These are phyloP conservation scores for Vachellia collinsii DNA, from an alignment of 306 rosid genomes.

Conservation along the genomic window DNA sequence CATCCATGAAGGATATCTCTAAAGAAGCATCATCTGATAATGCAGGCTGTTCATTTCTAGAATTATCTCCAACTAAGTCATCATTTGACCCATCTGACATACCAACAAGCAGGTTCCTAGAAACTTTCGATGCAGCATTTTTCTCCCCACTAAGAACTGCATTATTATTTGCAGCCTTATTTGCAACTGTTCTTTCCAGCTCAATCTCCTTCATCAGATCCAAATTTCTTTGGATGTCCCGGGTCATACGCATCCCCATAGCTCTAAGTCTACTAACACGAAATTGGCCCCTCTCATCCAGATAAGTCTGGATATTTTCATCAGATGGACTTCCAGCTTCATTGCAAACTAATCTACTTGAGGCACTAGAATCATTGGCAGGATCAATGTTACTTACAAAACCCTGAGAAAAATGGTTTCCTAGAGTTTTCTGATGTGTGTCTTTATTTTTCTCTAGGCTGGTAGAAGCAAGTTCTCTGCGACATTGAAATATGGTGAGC, in stretches of 20 bases:
- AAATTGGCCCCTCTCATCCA: slow-evolving; percentile 81
- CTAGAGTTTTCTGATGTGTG: slow-evolving; percentile 43
- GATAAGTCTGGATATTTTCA: slow-evolving; percentile 75
- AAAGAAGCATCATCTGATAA: slow-evolving; percentile 52
- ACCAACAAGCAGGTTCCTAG: slow-evolving; percentile 43
- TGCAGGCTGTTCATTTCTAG: slow-evolving; percentile 41
- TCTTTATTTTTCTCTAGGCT: slow-evolving; percentile 54
- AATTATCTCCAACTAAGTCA: slow-evolving; percentile 46
- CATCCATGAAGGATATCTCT: slow-evolving; percentile 69
- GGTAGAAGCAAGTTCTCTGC: slow-evolving; percentile 71
- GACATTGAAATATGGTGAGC: slow-evolving; percentile 36
- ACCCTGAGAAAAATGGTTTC: slow-evolving; percentile 47
- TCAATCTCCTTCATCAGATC: slow-evolving; percentile 93
- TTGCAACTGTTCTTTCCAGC: slow-evolving; percentile 51
- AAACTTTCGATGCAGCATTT: slow-evolving; percentile 41
- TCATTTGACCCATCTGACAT: slow-evolving; percentile 38
- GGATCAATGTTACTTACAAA: slow-evolving; percentile 38
- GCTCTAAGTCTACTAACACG: slow-evolving; percentile 89
- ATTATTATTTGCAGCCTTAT: slow-evolving; percentile 37
- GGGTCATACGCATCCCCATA: slow-evolving; percentile 95
- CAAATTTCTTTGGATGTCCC: slow-evolving; percentile 94
- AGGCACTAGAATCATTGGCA: slow-evolving; percentile 47
- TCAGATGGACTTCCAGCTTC: slow-evolving; percentile 57
- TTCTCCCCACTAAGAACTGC: slow-evolving; percentile 35
- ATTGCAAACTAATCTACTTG: slow-evolving; percentile 42